Percentiles rank a stretch among this genome's conserved stretches.
Evolutionary conservation across 75 land plant genomes (phyloP).

Genomic region (Cupressus sempervirens): DNA sequence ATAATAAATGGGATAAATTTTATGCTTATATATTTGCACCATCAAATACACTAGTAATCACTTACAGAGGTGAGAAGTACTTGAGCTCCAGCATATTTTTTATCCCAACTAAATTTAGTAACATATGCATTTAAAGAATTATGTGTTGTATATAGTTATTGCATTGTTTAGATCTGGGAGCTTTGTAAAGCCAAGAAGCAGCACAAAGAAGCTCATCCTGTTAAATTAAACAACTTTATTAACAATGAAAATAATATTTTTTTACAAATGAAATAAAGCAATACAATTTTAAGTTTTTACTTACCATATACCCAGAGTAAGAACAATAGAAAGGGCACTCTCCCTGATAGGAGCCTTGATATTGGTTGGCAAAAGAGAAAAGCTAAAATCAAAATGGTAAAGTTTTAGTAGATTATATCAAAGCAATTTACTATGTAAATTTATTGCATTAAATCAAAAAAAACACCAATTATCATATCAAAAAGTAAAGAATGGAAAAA

Average conservation of each 20-base stretch:
- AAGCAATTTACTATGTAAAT: no score
- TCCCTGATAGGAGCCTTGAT: slow-evolving; percentile 24
- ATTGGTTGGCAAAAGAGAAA: slow-evolving; percentile 29
- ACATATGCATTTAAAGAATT: slow-evolving; percentile 41
- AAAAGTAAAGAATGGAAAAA: no score
- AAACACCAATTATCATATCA: no score
- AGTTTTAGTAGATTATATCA: no score
- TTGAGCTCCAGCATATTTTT: slow-evolving; percentile 68
- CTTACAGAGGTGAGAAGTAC: slow-evolving; percentile 48
- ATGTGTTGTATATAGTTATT: slow-evolving; percentile 20
- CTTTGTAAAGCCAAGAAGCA: slow-evolving; percentile 30
- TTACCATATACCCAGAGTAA: slow-evolving; percentile 27
- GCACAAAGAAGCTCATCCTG: slow-evolving; percentile 39
- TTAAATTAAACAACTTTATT: neutral
- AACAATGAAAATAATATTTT: no score
- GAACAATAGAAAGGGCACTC: slow-evolving; percentile 46
- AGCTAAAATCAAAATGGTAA: slow-evolving; percentile 11
- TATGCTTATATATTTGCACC: no score
- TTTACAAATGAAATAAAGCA: neutral
- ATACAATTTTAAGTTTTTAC: neutral
- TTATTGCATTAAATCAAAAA: no score
- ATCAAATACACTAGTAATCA: no score
- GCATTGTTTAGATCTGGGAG: slow-evolving; percentile 5
- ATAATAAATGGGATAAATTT: neutral
- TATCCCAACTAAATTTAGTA: slow-evolving; percentile 71